Percentiles rank a stretch among this genome's conserved stretches.
Evolutionary conservation across 129 eudicot species (phyloP).

Genomic region (Flaveria sonorensis): DNA sequence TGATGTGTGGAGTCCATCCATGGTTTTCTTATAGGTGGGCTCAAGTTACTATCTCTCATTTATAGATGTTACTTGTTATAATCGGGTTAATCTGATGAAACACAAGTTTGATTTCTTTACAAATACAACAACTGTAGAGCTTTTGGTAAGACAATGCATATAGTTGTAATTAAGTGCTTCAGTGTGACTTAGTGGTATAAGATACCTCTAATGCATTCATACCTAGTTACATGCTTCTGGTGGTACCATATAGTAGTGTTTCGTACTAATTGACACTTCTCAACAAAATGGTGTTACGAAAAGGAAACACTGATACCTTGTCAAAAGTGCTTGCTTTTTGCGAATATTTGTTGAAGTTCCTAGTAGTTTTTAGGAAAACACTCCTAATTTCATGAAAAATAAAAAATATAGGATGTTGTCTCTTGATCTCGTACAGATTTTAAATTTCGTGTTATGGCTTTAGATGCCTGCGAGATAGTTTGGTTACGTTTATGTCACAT

Average conservation of each 20-base stretch:
- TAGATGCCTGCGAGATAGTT: too few species aligned
- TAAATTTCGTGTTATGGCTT: too few species aligned
- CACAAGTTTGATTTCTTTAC: background rate
- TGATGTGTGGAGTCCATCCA: background rate
- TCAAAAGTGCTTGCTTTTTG: background rate
- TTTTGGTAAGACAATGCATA: background rate
- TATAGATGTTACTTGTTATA: background rate
- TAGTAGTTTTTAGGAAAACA: too few species aligned
- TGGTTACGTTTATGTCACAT: too few species aligned
- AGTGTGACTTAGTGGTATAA: background rate
- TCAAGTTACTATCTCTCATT: background rate
- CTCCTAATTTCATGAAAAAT: too few species aligned
- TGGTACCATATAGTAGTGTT: background rate
- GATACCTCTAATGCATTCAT: background rate
- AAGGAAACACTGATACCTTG: background rate
- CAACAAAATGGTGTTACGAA: background rate
- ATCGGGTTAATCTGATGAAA: too few species aligned
- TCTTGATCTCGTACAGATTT: too few species aligned
- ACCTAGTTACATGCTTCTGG: background rate
- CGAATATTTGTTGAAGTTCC: background rate
- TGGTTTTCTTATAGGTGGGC: background rate
- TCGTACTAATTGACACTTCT: background rate
- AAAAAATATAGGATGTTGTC: too few species aligned
- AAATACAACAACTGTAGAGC: background rate
- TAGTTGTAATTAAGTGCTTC: background rate